Conservation (phyloP, 2,329 filamentous ascomycete genomes). For the Fusarium sp. region DNA sequence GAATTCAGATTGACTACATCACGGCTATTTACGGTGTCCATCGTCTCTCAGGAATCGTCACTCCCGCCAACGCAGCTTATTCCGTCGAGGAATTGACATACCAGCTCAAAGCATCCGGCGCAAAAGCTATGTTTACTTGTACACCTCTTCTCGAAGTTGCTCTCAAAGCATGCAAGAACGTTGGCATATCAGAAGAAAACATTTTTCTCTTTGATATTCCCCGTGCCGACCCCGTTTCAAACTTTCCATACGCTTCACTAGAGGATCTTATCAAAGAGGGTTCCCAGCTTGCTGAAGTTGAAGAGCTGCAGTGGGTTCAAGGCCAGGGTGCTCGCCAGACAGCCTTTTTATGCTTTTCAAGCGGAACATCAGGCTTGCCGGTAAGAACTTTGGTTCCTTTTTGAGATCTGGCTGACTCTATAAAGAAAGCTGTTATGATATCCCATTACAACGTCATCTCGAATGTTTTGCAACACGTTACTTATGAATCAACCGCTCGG, state of each 20-base stretch:
- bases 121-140: slow-evolving; percentile 79
- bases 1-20: slow-evolving; percentile 75
- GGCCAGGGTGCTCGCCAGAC: slow-evolving; percentile 75
- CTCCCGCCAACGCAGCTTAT: slow-evolving; percentile 80
- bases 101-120: slow-evolving; percentile 75
- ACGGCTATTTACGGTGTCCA: slow-evolving; percentile 81
- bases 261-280: slow-evolving; percentile 74
- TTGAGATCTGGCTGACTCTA: not conserved
- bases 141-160: slow-evolving; percentile 72
- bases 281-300: slow-evolving; percentile 61
- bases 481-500: slow-evolving; percentile 54
- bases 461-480: slow-evolving; percentile 73
- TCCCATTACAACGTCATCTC: slow-evolving; percentile 83
- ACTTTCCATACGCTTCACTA: slow-evolving; percentile 67
- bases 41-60: slow-evolving; percentile 76
- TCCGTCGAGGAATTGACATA: slow-evolving; percentile 76
- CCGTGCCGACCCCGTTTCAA: slow-evolving; percentile 48
- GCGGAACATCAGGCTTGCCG: slow-evolving; percentile 81
- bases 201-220: slow-evolving; percentile 78
- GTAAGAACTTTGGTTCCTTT: slow-evolving; percentile 52
- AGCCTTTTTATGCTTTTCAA: slow-evolving; percentile 83
- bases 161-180: slow-evolving; percentile 71
- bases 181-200: slow-evolving; percentile 69
- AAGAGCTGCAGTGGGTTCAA: slow-evolving; percentile 65
- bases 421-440: slow-evolving; percentile 84